Evolutionary conservation across 2,329 filamentous ascomycete species (phyloP).

Genomic region (Polychaeton citri): DNA sequence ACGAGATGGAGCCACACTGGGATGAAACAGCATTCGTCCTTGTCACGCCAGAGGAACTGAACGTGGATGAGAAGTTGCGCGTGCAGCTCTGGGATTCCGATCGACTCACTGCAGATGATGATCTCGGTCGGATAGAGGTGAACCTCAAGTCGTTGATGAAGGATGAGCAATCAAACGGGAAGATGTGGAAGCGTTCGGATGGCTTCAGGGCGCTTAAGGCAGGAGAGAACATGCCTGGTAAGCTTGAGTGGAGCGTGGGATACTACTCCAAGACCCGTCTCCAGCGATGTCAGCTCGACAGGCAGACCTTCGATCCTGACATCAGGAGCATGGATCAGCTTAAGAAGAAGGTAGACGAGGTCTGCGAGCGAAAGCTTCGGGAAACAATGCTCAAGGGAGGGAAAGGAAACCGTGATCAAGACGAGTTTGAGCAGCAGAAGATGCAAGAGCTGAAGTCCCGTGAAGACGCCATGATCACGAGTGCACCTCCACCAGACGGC

Average conservation of each 20-base stretch:
- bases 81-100: conserved; percentile 68
- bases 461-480: conserved; percentile 52
- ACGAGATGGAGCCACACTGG: conserved; percentile 57
- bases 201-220: conserved; percentile 52
- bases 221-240: conserved; percentile 56
- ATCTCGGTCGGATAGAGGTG: conserved; percentile 59
- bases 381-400: conserved; percentile 49
- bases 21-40: conserved; percentile 57
- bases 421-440: conserved; percentile 55
- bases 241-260: conserved; percentile 55
- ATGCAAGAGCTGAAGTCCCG: conserved; percentile 47
- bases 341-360: conserved; percentile 40
- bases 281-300: conserved; percentile 45
- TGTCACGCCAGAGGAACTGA: conserved; percentile 57
- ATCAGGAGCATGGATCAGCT: conserved; percentile 47
- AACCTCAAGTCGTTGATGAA: conserved; percentile 53
- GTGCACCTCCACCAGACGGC: conserved; percentile 48
- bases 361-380: conserved; percentile 49
- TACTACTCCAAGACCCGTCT: conserved; percentile 57
- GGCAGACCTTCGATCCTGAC: conserved; percentile 46
- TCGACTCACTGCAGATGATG: conserved; percentile 57
- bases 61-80: conserved; percentile 55
- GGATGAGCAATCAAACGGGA: conserved; percentile 43
- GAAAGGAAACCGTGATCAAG: conserved; percentile 11
- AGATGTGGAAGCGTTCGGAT: conserved; percentile 50